Base-by-base conservation (phyloP, 2,329 filamentous ascomycete genomes). In the Biscogniauxia mediterranea region DNA sequence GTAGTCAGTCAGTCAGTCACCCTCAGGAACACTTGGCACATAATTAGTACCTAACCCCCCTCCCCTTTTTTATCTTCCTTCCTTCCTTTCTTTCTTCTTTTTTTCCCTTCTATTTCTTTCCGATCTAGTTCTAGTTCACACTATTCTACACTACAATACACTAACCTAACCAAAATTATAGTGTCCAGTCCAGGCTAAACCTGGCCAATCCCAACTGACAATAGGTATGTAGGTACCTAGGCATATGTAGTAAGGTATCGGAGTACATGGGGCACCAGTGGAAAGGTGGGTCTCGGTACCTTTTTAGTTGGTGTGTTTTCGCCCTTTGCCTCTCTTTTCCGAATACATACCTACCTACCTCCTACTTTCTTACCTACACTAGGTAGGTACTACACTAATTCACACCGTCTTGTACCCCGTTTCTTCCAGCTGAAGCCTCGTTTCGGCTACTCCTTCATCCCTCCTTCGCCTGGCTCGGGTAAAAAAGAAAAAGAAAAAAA, bases 351-450 rank as follows among this genome's bases (percentile, higher is more conserved):
- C 2, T n/a, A n/a, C 13, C 13, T 17, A 11, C 38, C 15, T 46
- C 32, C 32, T 38, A 15, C 32, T 6, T 38, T 4, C 32, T 38
- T 4, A 38, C 32, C 17, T 46, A n/a, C 38, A 11, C 15, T 42
- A 42, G n/a, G n/a, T n/a, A n/a, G n/a, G n/a, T n/a, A n/a, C 17
- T 46, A n/a, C 38, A 15, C 11, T 46, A 46, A 46, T 46, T 46
- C 38, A 46, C 38, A 46, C 38, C 38, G 38, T 46, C 38, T 46
- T 46, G 13, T 46, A 46, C 38, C 6, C 38, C 38, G 38, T 46
- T 11, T 46, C 38, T 15, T 46, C 56, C 55, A 65, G 64, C 61
- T 65, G 60, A 63, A 58, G 58, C 54, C 55, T 56, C 25, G 28
- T 60, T 55, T 59, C 56, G 55, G 62, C 57, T 54, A 38, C 28